Conservation (phyloP, 78 protist species). For the Speleostelium caveatum region DNA sequence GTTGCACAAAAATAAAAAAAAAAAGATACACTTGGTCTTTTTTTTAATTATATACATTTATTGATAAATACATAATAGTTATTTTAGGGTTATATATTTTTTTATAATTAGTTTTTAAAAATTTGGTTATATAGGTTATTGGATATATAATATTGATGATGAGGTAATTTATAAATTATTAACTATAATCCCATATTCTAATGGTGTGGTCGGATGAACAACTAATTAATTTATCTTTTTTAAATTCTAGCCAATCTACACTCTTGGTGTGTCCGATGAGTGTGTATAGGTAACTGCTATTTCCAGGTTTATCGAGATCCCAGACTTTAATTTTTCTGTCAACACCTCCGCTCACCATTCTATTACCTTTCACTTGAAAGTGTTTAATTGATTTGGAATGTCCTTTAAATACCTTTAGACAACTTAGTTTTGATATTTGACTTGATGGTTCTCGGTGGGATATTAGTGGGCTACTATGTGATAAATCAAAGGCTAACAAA, state of each 20-base stretch:
- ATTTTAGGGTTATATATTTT: too few relatives aligned
- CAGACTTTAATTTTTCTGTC: slow-evolving; percentile 70
- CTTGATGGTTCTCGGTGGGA: not conserved
- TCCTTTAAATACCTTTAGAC: slow-evolving; percentile 52
- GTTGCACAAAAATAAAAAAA: too few relatives aligned
- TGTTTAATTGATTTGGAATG: slow-evolving; percentile 72
- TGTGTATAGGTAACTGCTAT: slow-evolving; percentile 44
- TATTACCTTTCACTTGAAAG: slow-evolving; percentile 54
- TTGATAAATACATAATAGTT: too few relatives aligned
- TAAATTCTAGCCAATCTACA: slow-evolving; percentile 75
- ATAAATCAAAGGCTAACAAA: slow-evolving; percentile 8
- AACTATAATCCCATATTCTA: slow-evolving; percentile 56
- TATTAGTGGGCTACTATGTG: not conserved
- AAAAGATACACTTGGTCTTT: too few relatives aligned
- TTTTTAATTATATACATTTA: too few relatives aligned
- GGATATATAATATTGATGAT: too few relatives aligned
- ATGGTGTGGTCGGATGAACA: slow-evolving; percentile 69
- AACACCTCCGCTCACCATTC: slow-evolving; percentile 68
- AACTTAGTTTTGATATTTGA: not conserved
- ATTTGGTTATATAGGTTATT: not conserved
- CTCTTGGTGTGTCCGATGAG: slow-evolving; percentile 57
- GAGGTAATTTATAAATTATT: too few relatives aligned
- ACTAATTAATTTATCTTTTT: slow-evolving; percentile 64
- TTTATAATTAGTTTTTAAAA: too few relatives aligned
- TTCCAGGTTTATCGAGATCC: slow-evolving; percentile 78